phyloP scores from a whole-genome alignment of 768 basidiomycete genomes.

The Pholiota molesta region DNA sequence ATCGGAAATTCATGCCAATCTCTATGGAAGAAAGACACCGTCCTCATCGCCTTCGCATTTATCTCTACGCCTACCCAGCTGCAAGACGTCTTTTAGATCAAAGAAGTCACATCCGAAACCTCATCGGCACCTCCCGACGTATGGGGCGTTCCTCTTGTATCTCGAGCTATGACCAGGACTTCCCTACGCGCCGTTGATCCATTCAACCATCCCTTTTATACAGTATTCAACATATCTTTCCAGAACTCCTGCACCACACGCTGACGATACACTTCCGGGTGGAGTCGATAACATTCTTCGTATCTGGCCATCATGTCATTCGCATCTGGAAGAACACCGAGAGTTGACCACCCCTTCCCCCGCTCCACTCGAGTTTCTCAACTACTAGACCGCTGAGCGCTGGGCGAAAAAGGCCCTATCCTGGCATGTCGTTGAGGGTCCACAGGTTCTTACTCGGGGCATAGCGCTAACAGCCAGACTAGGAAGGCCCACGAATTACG shows the following conservation, averaged over 20 bases:
- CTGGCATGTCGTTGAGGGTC: too few relatives aligned
- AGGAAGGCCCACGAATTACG: not conserved
- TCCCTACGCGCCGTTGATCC: conserved; percentile 15
- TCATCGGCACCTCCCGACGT: not conserved
- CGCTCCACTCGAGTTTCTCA: not conserved
- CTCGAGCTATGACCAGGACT: conserved; percentile 7
- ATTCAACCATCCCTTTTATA: conserved; percentile 14
- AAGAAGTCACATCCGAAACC: not conserved
- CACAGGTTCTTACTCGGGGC: not conserved
- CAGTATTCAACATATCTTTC: conserved; percentile 11
- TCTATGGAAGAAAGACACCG: not conserved
- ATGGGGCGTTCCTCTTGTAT: not conserved
- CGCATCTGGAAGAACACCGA: not conserved
- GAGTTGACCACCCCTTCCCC: conserved; percentile 4
- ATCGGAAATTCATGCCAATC: not conserved
- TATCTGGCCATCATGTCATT: not conserved
- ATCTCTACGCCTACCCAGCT: not conserved
- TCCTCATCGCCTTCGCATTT: not conserved
- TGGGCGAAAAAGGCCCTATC: not conserved
- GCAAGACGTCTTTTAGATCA: not conserved
- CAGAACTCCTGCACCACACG: not conserved
- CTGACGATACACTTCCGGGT: not conserved
- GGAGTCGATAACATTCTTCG: not conserved
- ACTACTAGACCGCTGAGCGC: not conserved
- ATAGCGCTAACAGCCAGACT: not conserved